These are phyloP conservation scores for Cynanchum wilfordii DNA, from an alignment of 257 asterid species.

Conservation along the genomic window DNA sequence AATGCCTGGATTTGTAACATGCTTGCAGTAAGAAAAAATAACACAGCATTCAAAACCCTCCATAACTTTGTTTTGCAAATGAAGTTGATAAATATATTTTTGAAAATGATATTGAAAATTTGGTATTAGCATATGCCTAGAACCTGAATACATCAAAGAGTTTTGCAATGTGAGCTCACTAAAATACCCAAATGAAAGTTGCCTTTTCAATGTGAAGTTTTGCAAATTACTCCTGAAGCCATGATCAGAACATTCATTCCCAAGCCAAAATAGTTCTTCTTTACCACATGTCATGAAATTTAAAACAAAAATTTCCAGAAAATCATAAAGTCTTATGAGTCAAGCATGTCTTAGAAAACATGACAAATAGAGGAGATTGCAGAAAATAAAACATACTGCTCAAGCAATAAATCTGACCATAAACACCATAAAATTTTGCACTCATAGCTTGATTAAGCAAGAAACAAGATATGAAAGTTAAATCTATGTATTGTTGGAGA, in stretches of 20 bases:
- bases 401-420: background rate
- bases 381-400: background rate
- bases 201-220: background rate
- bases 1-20: background rate
- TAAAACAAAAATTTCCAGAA: background rate
- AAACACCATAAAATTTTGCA: background rate
- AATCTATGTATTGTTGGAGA: background rate
- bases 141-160: conserved; percentile 5
- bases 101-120: background rate
- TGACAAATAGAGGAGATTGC: background rate
- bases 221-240: background rate
- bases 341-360: background rate
- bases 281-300: conserved; percentile 3
- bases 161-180: background rate
- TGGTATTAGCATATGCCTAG: background rate
- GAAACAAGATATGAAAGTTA: background rate
- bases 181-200: background rate
- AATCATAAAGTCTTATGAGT: conserved; percentile 2
- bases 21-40: background rate
- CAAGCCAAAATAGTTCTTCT: background rate
- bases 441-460: background rate
- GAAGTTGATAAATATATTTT: background rate
- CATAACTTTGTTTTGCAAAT: background rate
- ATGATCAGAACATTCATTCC: background rate
- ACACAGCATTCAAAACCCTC: background rate